phyloP scores from a whole-genome alignment of 2,329 filamentous ascomycete genomes.

The Coniochaeta sp. region DNA sequence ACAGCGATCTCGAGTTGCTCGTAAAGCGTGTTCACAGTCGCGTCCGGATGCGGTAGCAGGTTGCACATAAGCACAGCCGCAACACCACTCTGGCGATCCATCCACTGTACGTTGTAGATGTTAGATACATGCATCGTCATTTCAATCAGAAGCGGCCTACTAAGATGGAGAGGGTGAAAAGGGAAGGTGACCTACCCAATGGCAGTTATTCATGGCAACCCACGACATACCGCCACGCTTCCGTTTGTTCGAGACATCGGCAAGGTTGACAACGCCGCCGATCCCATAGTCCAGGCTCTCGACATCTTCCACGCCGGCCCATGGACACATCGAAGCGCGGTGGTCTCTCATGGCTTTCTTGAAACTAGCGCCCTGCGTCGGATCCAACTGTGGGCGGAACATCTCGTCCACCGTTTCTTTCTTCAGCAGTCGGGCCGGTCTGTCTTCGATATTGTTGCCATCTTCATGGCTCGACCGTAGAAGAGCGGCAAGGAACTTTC shows the following conservation, averaged over 20 bases:
- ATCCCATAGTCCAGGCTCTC: constrained; percentile 31
- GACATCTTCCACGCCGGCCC: too few relatives aligned
- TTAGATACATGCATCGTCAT: background rate
- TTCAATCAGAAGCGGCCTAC: too few relatives aligned
- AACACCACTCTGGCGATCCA: constrained; percentile 27
- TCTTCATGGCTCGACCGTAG: too few relatives aligned
- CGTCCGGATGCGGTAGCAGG: constrained; percentile 29
- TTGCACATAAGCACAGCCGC: constrained; percentile 31
- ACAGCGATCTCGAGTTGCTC: constrained; percentile 31
- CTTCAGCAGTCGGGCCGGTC: constrained; percentile 20
- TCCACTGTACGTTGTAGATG: constrained; percentile 14
- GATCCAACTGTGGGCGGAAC: constrained; percentile 32
- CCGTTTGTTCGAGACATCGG: constrained; percentile 30
- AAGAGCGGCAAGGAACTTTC: constrained; percentile 24
- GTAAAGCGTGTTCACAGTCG: constrained; percentile 25
- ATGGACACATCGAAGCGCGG: constrained; percentile 16
- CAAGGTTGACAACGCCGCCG: constrained; percentile 30
- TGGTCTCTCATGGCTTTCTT: constrained; percentile 27
- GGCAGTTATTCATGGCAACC: constrained; percentile 34
- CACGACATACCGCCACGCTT: constrained; percentile 34
- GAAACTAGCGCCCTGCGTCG: constrained; percentile 16
- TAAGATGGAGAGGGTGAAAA: background rate
- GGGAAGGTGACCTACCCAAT: constrained; percentile 28
- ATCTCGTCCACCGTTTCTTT: constrained; percentile 24
- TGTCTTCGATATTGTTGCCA: background rate